phyloP scores from a whole-genome alignment of 2,329 filamentous ascomycete genomes.

The Plenodomus lindquistii region DNA sequence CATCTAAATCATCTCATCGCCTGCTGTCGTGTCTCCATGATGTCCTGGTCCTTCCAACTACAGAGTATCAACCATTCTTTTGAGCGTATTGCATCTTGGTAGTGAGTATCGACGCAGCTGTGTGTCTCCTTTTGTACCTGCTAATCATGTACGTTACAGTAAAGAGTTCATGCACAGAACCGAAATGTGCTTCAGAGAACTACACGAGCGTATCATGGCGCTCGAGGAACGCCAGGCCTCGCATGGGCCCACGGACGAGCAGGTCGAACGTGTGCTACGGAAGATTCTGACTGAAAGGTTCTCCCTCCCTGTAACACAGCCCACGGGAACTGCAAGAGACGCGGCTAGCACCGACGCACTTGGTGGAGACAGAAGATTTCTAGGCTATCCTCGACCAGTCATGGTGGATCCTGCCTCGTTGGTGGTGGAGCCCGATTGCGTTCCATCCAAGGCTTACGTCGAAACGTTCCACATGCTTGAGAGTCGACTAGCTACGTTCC shows the following conservation, averaged over 20 bases:
- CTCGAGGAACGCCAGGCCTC: constrained; percentile 32
- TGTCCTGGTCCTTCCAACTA: constrained; percentile 38
- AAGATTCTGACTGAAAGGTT: constrained; percentile 42
- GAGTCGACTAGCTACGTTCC: not conserved
- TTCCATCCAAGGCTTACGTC: not conserved
- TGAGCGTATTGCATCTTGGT: constrained; percentile 38
- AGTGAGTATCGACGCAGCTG: constrained; percentile 18
- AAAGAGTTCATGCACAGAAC: constrained; percentile 38
- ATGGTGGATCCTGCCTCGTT: not conserved
- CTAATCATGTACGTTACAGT: constrained; percentile 4
- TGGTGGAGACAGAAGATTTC: not conserved
- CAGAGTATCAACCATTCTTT: constrained; percentile 40
- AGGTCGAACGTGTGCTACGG: constrained; percentile 40
- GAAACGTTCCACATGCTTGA: not conserved
- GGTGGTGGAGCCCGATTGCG: not conserved
- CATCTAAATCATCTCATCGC: not conserved
- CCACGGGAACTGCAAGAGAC: not conserved
- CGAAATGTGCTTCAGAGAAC: constrained; percentile 31
- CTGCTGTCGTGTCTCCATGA: constrained; percentile 6
- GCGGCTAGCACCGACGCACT: not conserved
- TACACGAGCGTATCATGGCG: constrained; percentile 30
- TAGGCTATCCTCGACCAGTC: not conserved
- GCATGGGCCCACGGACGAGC: constrained; percentile 35
- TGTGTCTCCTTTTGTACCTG: constrained; percentile 5
- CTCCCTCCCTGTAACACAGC: not conserved